These are phyloP conservation scores for Hypocreales sp. DNA, from an alignment of 2,329 filamentous ascomycete genomes.

Conservation along the genomic window DNA sequence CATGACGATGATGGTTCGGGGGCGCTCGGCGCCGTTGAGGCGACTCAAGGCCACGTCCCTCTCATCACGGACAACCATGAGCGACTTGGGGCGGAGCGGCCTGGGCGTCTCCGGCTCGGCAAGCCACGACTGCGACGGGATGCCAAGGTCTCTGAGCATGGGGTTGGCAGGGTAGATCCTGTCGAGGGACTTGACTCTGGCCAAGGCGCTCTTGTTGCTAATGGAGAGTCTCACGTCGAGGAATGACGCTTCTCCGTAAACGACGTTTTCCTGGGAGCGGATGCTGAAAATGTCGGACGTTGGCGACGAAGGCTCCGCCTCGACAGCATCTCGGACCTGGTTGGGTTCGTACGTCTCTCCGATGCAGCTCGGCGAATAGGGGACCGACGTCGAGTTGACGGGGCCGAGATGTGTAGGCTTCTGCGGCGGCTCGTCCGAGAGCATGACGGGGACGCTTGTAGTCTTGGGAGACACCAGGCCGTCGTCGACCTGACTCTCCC, in stretches of 20 bases:
- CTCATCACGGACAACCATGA: conserved; percentile 9
- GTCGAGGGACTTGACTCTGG: conserved; percentile 22
- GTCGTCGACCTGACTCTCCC: conserved; percentile 7
- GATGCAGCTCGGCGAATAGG: conserved; percentile 16
- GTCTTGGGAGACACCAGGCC: conserved; percentile 4
- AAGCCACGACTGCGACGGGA: conserved; percentile 9
- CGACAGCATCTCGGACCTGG: conserved; percentile 5
- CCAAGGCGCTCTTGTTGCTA: conserved; percentile 9
- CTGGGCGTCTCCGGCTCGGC: conserved; percentile 6
- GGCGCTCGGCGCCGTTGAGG: conserved; percentile 11
- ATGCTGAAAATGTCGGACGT: conserved; percentile 18
- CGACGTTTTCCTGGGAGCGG: conserved; percentile 18
- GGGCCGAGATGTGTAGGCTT: conserved; percentile 3
- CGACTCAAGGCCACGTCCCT: conserved; percentile 8
- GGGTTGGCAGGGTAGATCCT: conserved; percentile 14
- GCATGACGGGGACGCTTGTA: conserved; percentile 12
- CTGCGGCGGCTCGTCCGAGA: conserved; percentile 10
- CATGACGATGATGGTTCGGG: conserved; percentile 15
- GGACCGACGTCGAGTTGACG: conserved; percentile 8
- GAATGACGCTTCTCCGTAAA: conserved; percentile 23
- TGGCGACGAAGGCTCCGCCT: conserved; percentile 13
- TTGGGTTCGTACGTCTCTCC: conserved; percentile 15
- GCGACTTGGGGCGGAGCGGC: conserved; percentile 11
- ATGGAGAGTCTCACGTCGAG: conserved; percentile 18
- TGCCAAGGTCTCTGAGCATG: conserved; percentile 15